phyloP scores from a whole-genome alignment of 805 yeast genomes.

The Clavispora carvajalis region DNA sequence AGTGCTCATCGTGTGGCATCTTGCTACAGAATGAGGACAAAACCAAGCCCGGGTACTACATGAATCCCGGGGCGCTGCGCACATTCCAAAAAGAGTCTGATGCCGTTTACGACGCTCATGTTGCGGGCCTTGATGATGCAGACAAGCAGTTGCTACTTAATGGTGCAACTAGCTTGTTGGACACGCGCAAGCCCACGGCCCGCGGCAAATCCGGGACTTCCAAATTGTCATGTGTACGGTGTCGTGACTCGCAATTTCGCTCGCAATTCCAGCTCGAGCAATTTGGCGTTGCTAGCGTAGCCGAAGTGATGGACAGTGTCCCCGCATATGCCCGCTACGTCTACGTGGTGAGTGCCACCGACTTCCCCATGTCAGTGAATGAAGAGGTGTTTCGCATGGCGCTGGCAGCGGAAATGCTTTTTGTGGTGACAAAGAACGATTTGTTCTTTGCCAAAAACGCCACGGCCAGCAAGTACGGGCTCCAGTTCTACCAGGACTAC shows the following conservation, averaged over 20 bases:
- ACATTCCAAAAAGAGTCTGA: slow-evolving; percentile 18
- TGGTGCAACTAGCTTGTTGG: slow-evolving; percentile 4
- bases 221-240: slow-evolving; percentile 45
- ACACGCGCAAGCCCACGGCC: neutral
- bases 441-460: slow-evolving; percentile 32
- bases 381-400: slow-evolving; percentile 28
- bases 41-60: slow-evolving; percentile 40
- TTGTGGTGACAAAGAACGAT: slow-evolving; percentile 42
- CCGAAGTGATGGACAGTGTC: slow-evolving; percentile 20
- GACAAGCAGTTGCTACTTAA: slow-evolving; percentile 25
- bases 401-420: slow-evolving; percentile 30
- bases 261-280: slow-evolving; percentile 31
- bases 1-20: slow-evolving; percentile 58
- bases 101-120: slow-evolving; percentile 16
- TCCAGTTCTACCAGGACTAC: slow-evolving; percentile 29
- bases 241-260: slow-evolving; percentile 47
- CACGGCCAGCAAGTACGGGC: slow-evolving; percentile 21
- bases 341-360: slow-evolving; percentile 61
- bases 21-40: slow-evolving; percentile 39
- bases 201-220: neutral
- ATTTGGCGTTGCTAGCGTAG: slow-evolving; percentile 21
- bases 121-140: slow-evolving; percentile 18
- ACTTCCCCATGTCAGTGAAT: slow-evolving; percentile 63
- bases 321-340: slow-evolving; percentile 46
- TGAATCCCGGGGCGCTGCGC: slow-evolving; percentile 5